Evolutionary conservation across 257 asterid species (phyloP).

Genomic region (Anisodus acutangulus): DNA sequence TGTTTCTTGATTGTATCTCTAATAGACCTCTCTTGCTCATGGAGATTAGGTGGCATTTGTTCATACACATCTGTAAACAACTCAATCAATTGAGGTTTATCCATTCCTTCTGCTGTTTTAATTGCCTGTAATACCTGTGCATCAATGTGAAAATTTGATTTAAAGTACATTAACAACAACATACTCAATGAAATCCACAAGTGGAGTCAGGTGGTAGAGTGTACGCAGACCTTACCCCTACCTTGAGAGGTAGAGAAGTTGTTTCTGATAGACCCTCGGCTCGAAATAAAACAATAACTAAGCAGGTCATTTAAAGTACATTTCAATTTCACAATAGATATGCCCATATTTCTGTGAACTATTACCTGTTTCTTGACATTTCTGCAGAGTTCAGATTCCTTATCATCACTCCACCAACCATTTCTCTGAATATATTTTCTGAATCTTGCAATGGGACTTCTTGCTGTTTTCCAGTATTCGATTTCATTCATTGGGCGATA

Average conservation of each 20-base stretch:
- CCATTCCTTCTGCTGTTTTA: conserved; percentile 66
- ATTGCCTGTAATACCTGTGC: conserved; percentile 68
- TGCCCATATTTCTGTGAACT: background rate
- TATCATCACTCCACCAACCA: conserved; percentile 85
- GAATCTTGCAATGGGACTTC: conserved; percentile 61
- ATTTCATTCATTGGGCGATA: conserved; percentile 70
- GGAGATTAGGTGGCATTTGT: conserved; percentile 54
- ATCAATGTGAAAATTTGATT: background rate
- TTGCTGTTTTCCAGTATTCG: conserved; percentile 70
- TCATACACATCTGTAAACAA: conserved; percentile 79
- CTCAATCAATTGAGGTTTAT: conserved; percentile 60
- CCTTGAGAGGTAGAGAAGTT: too few species aligned
- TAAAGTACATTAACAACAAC: background rate
- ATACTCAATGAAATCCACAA: too few species aligned
- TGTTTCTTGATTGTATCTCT: conserved; percentile 64
- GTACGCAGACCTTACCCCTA: too few species aligned
- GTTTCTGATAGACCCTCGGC: too few species aligned
- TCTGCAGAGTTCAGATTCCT: conserved; percentile 56
- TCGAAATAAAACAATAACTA: too few species aligned
- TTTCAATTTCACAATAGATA: background rate
- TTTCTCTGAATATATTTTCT: conserved; percentile 71
- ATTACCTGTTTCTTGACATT: conserved; percentile 64
- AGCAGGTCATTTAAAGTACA: too few species aligned
- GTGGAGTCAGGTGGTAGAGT: too few species aligned
- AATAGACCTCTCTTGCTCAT: conserved; percentile 70